Evolutionary conservation across 176 grass and related monocot genomes (phyloP), one percentile per base, ranked within the genome.

Genomic region (Oryza meridionalis): DNA sequence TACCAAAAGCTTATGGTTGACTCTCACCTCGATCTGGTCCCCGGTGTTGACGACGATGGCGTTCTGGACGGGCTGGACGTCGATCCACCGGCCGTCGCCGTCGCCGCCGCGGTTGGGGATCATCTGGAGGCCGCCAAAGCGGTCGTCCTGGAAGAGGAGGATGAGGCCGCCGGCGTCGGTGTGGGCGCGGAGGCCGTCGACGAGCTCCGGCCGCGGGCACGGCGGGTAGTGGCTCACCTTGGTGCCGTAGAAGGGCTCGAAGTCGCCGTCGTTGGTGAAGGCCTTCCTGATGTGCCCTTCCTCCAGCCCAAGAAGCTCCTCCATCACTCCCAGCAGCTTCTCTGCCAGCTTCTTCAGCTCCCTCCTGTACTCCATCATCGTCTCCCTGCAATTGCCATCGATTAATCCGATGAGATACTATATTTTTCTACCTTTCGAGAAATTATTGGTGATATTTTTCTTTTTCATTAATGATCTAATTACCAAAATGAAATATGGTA

Each of bases 41-140:
- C 96, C 96, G n/a, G 90, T 98, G 93, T 98, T 98, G 83, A 98
- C 86, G 29, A 98, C 96, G 82, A 98, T 93, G 86, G 96, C 87
- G 75, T 98, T 82, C 35, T 82, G 65, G 31, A 98, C 9, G 26
- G 96, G 93, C 82, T 95, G 96, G 25, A 93, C 96, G 76, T 98
- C 87, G 78, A 82, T n/a, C 96, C 96, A 98, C 11, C 11, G 12
- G 70, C 74, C 96, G 69, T 92, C 87, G 53, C 81, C 55, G 55
- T 21, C 58, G 46, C 81, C 8, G 8, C 8, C 8, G 58, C 10
- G 8, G 58, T 58, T 58, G 15, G 5, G 85, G 7, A 98, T 90
- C n/a, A 83, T 86, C 85, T 98, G 92, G 4, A 98, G 88, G 3
- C 95, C 92, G 25, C 87, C 87, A 17, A 93, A 80, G 51, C 73